phyloP scores from a whole-genome alignment of 805 yeast genomes.

The Jamesozyma jinghongensis region DNA sequence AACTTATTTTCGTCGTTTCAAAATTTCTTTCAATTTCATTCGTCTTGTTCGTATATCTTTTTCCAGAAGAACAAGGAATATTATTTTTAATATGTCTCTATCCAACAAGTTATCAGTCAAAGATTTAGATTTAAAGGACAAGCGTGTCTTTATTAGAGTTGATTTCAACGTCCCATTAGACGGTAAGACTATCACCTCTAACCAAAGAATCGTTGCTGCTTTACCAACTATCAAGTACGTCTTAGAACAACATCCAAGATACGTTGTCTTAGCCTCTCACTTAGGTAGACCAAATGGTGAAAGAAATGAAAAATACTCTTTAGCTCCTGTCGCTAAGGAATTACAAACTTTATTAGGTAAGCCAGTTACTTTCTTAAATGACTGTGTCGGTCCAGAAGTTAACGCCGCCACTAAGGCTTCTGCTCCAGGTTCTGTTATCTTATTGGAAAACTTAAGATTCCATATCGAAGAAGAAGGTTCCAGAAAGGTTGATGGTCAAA shows the following conservation, averaged over 20 bases:
- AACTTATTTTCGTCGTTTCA: background rate
- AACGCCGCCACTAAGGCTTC: conserved; percentile 68
- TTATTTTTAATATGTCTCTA: conserved; percentile 59
- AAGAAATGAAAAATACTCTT: conserved; percentile 71
- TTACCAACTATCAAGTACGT: conserved; percentile 96
- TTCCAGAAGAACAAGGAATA: background rate
- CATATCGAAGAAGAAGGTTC: conserved; percentile 97
- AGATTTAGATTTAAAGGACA: conserved; percentile 75
- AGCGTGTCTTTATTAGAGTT: conserved; percentile 97
- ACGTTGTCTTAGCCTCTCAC: conserved; percentile 87
- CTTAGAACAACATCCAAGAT: conserved; percentile 81
- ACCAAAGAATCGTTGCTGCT: conserved; percentile 98
- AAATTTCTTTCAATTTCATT: background rate
- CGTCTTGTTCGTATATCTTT: background rate
- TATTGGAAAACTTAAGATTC: conserved; percentile 94
- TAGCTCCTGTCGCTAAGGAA: conserved; percentile 88
- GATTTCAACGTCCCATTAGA: conserved; percentile 93
- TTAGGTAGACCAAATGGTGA: conserved; percentile 99
- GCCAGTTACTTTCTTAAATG: conserved; percentile 71
- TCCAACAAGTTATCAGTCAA: conserved; percentile 86
- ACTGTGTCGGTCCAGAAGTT: conserved; percentile 88
- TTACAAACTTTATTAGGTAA: conserved; percentile 64
- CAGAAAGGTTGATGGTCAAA: conserved; percentile 80
- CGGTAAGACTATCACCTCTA: conserved; percentile 94
- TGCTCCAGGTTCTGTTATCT: conserved; percentile 67